These are phyloP conservation scores for Pseudocercospora vitis DNA, from an alignment of 2,329 filamentous ascomycete species.

Conservation along the genomic window DNA sequence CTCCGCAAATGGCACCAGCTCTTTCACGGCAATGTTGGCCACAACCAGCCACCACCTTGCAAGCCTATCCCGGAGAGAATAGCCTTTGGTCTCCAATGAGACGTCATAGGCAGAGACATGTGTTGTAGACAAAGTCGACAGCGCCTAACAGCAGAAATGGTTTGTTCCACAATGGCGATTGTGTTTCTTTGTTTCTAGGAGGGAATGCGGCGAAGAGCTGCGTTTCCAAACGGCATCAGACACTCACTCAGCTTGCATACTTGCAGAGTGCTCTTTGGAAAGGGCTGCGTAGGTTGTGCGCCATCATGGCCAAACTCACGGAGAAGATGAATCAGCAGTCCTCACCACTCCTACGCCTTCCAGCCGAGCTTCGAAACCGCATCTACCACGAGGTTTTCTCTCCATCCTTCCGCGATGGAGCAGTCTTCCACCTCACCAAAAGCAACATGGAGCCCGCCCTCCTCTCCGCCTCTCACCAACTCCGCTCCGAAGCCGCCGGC, in stretches of 20 bases:
- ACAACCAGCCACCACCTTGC: not conserved
- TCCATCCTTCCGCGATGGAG: not conserved
- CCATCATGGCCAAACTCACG: not conserved
- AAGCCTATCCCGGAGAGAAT: not conserved
- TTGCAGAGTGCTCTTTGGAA: no score
- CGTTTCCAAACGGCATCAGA: no score
- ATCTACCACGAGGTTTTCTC: conserved; percentile 18
- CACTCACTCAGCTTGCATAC: no score
- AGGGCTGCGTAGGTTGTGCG: not conserved
- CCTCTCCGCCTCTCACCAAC: conserved; percentile 12
- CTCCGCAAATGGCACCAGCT: not conserved
- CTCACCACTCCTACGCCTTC: conserved; percentile 16
- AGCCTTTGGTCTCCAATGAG: not conserved
- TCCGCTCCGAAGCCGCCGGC: conserved; percentile 15
- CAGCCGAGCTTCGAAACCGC: conserved; percentile 21
- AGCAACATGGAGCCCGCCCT: conserved; percentile 17
- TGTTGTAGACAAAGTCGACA: not conserved
- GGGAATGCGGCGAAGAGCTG: no score
- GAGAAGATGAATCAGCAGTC: not conserved
- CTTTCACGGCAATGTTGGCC: not conserved
- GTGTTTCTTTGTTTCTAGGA: not conserved
- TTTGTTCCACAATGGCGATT: not conserved
- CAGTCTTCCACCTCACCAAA: conserved; percentile 16
- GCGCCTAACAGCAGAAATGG: not conserved
- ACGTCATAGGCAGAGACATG: not conserved